phyloP scores from a whole-genome alignment of 2,329 filamentous ascomycete genomes.

The Monosporascus sp. region DNA sequence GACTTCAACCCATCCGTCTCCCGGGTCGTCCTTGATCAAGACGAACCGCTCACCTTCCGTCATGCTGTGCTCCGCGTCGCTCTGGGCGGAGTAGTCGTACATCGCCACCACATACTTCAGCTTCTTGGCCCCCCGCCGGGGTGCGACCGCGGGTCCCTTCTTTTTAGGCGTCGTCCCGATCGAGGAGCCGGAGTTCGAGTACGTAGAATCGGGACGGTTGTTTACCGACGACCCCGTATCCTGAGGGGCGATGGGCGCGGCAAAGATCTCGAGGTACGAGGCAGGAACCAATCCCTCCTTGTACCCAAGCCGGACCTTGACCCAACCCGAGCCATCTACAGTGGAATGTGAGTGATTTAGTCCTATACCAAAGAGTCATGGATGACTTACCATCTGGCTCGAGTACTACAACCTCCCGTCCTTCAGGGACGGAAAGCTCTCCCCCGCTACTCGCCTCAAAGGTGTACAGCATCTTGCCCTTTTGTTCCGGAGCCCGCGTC shows the following conservation, averaged over 20 bases:
- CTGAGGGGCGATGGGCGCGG: slow-evolving; percentile 39
- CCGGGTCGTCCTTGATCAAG: slow-evolving; percentile 77
- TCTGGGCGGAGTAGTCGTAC: slow-evolving; percentile 86
- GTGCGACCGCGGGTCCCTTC: slow-evolving; percentile 87
- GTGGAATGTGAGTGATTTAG: slow-evolving; percentile 22
- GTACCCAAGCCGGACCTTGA: slow-evolving; percentile 70
- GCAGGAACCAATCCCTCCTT: slow-evolving; percentile 84
- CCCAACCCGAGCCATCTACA: slow-evolving; percentile 85
- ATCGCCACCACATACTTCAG: slow-evolving; percentile 87
- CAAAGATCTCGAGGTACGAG: slow-evolving; percentile 69
- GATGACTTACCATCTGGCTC: slow-evolving; percentile 76
- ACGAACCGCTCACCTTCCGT: slow-evolving; percentile 86
- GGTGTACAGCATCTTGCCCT: slow-evolving; percentile 82
- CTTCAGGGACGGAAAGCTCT: slow-evolving; percentile 76
- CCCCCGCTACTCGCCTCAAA: slow-evolving; percentile 79
- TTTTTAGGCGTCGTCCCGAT: slow-evolving; percentile 60
- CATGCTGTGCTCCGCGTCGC: slow-evolving; percentile 86
- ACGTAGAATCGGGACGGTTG: slow-evolving; percentile 65
- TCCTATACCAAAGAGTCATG: not conserved
- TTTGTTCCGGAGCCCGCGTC: slow-evolving; percentile 46
- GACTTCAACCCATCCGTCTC: slow-evolving; percentile 96
- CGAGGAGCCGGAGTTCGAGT: slow-evolving; percentile 72
- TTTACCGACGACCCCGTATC: slow-evolving; percentile 38
- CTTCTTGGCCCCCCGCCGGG: slow-evolving; percentile 86
- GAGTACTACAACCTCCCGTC: slow-evolving; percentile 69